phyloP scores from a whole-genome alignment of 2,329 filamentous ascomycete species.

The Gnomoniopsis sp. region DNA sequence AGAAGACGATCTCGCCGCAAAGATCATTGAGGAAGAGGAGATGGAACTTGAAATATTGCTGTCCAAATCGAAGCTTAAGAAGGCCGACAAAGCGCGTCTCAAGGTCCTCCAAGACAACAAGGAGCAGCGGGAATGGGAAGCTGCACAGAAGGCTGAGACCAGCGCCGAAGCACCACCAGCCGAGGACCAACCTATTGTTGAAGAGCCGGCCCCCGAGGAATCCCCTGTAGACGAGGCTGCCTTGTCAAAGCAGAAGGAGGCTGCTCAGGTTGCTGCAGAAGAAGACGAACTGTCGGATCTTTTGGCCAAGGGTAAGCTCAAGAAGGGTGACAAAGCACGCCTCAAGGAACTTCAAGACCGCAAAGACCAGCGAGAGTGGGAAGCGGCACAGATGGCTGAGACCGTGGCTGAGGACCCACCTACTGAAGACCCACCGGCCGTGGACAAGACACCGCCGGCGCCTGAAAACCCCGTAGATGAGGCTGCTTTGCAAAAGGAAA shows the following conservation, averaged over 20 bases:
- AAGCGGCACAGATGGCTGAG: constrained; percentile 5
- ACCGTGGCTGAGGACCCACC: background rate
- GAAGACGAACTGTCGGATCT: constrained; percentile 14
- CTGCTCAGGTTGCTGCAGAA: constrained; percentile 12
- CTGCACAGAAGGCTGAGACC: constrained; percentile 2
- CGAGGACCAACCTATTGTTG: background rate
- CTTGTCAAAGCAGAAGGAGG: background rate
- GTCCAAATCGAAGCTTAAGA: constrained; percentile 13
- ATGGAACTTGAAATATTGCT: constrained; percentile 10
- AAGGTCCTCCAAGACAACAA: constrained; percentile 13
- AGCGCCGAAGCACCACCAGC: background rate
- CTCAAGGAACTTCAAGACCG: constrained; percentile 11
- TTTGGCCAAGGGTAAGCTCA: constrained; percentile 2
- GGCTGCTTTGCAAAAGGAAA: constrained; percentile 1
- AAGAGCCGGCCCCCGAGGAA: background rate
- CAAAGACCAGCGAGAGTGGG: constrained; percentile 10
- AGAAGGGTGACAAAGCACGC: constrained; percentile 11
- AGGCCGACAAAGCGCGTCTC: constrained; percentile 9
- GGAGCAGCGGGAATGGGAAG: constrained; percentile 7
- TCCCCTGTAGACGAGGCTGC: constrained; percentile 3
- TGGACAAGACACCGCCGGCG: background rate
- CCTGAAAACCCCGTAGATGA: constrained; percentile 3
- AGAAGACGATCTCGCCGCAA: constrained; percentile 8
- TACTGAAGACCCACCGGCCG: background rate
- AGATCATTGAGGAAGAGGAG: constrained; percentile 14